Base-by-base conservation (phyloP, 345 rosid species). In the Eucalyptus brandiana region DNA sequence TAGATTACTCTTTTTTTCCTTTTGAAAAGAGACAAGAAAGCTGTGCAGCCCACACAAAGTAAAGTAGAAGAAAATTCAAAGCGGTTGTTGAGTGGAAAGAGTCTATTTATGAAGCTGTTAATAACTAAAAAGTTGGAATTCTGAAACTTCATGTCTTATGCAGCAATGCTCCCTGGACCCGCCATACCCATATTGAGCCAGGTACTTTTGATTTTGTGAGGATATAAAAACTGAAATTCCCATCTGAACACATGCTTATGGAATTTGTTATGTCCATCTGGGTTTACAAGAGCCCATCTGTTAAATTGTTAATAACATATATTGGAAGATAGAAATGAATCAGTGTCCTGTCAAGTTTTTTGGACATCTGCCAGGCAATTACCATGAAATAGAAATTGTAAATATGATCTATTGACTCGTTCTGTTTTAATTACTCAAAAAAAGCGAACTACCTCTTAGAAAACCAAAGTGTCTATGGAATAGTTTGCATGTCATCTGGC, bases 81-180 rank as follows among this genome's bases (percentile, higher is more conserved):
- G 88, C 17, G 2, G 30, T 87, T 54, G n/a, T 87, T 7, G 40
- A 86, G 48, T 37, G 32, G 88, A 87, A 51, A n/a, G 8, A 54
- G 18, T 87, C 30, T 87, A 40, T 87, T 50, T 86, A 44, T 54
- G 48, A 34, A 34, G 45, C 76, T 51, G 47, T 88, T 60, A 60
- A 48, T 54, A 34, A 54, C 42, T 67, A 72, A 86, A 16, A 67
- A 45, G 26, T 21, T 23, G 32, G 24, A 88, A 45, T 93, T 62
- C 45, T 87, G 80, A 65, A 81, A 54, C 91, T 50, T 54, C 49
- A 28, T 90, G 42, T 90, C 37, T 87, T 87, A 47, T 86, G 88
- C 95, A 96, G 99, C 97, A 60, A 92, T 96, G 94, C 98, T 97
- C 89, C 98, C 99, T 32, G 99, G 99, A 91, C 99, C 99, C 13